Evolutionary conservation across 441 rosid genomes (phyloP).

Genomic region (Monsonia emarginata): DNA sequence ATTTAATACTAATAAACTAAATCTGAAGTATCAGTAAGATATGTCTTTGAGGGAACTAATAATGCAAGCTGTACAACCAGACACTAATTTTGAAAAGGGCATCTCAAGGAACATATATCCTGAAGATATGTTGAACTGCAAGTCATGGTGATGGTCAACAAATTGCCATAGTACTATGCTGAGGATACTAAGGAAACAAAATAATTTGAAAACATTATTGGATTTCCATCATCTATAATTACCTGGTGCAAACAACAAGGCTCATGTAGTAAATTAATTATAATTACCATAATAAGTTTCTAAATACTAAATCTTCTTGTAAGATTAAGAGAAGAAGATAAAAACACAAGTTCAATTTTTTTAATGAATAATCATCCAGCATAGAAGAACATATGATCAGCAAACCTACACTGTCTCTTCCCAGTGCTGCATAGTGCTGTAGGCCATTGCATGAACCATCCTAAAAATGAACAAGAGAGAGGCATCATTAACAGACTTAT

Average conservation of each 20-base stretch:
- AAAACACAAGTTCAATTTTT: neutral
- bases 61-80: neutral
- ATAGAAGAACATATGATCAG: neutral
- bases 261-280: neutral
- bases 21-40: neutral
- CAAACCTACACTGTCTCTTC: constrained; percentile 76
- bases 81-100: neutral
- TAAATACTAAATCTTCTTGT: neutral
- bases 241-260: neutral
- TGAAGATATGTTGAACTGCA: neutral
- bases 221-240: neutral
- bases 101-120: neutral
- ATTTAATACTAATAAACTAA: no score
- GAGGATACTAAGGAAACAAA: neutral
- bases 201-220: neutral
- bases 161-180: neutral
- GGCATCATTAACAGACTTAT: constrained; percentile 4
- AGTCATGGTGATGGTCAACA: neutral
- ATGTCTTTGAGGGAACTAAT: neutral
- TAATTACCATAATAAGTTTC: neutral
- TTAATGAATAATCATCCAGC: neutral
- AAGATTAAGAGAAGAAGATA: neutral
- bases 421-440: constrained; percentile 98
- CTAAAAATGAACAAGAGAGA: constrained; percentile 31
- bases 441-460: constrained; percentile 99